A percentile compares a stretch with the other conserved stretches of the same genome.
These are phyloP conservation scores for Porphyrellus cyaneotinctus DNA, from an alignment of 768 basidiomycete species.

Conservation along the genomic window DNA sequence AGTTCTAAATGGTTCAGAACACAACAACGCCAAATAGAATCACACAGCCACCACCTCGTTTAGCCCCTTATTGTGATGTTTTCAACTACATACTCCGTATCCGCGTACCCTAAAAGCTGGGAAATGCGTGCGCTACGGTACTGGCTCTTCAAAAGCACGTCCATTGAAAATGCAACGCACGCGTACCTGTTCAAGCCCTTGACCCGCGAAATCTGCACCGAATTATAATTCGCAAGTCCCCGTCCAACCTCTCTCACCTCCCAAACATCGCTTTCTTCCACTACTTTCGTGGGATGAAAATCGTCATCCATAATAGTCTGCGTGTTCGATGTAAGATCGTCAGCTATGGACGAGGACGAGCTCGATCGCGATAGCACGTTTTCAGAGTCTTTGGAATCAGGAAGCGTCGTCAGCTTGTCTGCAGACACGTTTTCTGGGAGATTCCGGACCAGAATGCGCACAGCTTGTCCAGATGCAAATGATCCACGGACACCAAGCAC, in stretches of 20 bases:
- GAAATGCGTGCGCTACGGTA: conserved; percentile 68
- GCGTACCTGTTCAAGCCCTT: conserved; percentile 88
- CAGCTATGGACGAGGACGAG: conserved; percentile 32
- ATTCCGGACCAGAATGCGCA: conserved; percentile 66
- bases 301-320: conserved; percentile 33
- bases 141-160: conserved; percentile 5
- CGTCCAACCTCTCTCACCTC: conserved; percentile 89
- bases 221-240: conserved; percentile 95
- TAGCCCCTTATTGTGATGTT: conserved; percentile 71
- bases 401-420: conserved; percentile 27
- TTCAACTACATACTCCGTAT: conserved; percentile 96
- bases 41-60: conserved; percentile 47
- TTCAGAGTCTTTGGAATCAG: conserved; percentile 18
- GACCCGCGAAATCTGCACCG: conserved; percentile 81
- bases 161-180: background rate
- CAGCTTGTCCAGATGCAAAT: conserved; percentile 94
- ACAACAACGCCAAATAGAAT: conserved; percentile 32
- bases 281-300: conserved; percentile 23
- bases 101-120: conserved; percentile 84
- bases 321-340: conserved; percentile 24
- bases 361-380: conserved; percentile 34
- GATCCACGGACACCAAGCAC: conserved; percentile 82
- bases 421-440: conserved; percentile 29
- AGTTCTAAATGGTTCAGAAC: conserved; percentile 7
- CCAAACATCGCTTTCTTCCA: conserved; percentile 47